These are phyloP conservation scores for Neonectria sp. DNA, from an alignment of 2,329 filamentous ascomycete species.

Conservation along the genomic window DNA sequence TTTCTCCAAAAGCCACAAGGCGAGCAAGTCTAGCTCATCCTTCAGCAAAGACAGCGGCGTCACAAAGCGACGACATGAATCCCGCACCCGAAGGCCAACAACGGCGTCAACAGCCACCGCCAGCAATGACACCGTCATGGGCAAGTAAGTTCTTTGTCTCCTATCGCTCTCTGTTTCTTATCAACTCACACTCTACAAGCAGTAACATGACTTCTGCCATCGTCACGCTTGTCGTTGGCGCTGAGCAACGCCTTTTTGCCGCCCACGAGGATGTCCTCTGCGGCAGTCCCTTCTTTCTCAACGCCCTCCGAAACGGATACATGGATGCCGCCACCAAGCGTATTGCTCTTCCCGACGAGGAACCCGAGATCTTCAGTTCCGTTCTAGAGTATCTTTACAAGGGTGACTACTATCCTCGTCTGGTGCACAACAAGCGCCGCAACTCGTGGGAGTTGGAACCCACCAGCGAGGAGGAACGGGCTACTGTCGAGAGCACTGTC, in stretches of 20 bases:
- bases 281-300: constrained; percentile 81
- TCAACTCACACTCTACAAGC: constrained; percentile 27
- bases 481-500: constrained; percentile 74
- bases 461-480: constrained; percentile 60
- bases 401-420: constrained; percentile 90
- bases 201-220: constrained; percentile 77
- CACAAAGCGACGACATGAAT: constrained; percentile 69
- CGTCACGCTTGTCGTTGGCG: constrained; percentile 85
- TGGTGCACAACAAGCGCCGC: constrained; percentile 85
- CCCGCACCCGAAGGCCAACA: constrained; percentile 62
- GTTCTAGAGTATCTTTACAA: constrained; percentile 95
- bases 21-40: constrained; percentile 66
- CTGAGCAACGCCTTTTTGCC: constrained; percentile 88
- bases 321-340: constrained; percentile 68
- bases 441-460: constrained; percentile 89
- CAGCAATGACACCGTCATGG: constrained; percentile 57
- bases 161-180: not conserved
- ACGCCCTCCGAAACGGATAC: constrained; percentile 54
- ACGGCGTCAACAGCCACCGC: constrained; percentile 60
- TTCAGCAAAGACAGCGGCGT: constrained; percentile 70
- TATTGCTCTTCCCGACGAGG: constrained; percentile 86
- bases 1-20: constrained; percentile 68
- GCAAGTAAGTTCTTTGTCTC: constrained; percentile 57
- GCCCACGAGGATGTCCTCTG: constrained; percentile 90
- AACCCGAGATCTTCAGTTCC: constrained; percentile 91